Conservation (phyloP, 2,329 filamentous ascomycete genomes). For the Metarhizium guizhouense region DNA sequence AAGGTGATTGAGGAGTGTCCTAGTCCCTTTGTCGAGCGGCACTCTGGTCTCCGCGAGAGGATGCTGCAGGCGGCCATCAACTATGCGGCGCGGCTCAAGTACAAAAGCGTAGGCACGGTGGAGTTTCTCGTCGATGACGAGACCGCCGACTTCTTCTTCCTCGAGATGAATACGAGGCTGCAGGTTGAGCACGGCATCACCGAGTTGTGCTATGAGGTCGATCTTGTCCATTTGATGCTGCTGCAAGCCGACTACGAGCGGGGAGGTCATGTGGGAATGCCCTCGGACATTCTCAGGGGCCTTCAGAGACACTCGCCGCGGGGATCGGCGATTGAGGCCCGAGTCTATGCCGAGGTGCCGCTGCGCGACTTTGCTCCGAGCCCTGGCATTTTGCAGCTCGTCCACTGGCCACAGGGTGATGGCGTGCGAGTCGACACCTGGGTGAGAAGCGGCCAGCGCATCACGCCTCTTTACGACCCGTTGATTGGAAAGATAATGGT, state of each 20-base stretch:
- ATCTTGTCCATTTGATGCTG: slow-evolving; percentile 51
- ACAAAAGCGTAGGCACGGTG: slow-evolving; percentile 25
- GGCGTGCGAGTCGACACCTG: slow-evolving; percentile 52
- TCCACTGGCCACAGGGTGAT: slow-evolving; percentile 39
- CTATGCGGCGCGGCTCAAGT: slow-evolving; percentile 16
- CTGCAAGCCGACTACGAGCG: slow-evolving; percentile 18
- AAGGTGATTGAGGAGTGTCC: slow-evolving; percentile 66
- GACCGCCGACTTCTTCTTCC: slow-evolving; percentile 49
- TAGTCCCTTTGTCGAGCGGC: slow-evolving; percentile 44
- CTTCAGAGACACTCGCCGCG: slow-evolving; percentile 9
- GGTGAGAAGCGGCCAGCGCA: slow-evolving; percentile 46
- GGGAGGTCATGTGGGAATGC: not conserved
- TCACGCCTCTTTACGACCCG: slow-evolving; percentile 50
- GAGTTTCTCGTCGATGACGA: slow-evolving; percentile 57
- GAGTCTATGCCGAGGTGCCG: slow-evolving; percentile 40
- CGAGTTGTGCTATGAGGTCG: slow-evolving; percentile 65
- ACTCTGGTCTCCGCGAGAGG: slow-evolving; percentile 20
- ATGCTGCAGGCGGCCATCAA: slow-evolving; percentile 10
- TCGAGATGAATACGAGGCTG: slow-evolving; percentile 50
- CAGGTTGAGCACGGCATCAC: slow-evolving; percentile 75
- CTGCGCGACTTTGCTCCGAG: slow-evolving; percentile 46
- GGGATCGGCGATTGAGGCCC: slow-evolving; percentile 25
- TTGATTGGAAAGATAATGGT: slow-evolving; percentile 51
- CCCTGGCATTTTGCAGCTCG: slow-evolving; percentile 48
- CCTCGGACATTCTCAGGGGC: slow-evolving; percentile 6